These are phyloP conservation scores for Didymosphaeria variabile DNA, from an alignment of 2,329 filamentous ascomycete species.

Conservation along the genomic window DNA sequence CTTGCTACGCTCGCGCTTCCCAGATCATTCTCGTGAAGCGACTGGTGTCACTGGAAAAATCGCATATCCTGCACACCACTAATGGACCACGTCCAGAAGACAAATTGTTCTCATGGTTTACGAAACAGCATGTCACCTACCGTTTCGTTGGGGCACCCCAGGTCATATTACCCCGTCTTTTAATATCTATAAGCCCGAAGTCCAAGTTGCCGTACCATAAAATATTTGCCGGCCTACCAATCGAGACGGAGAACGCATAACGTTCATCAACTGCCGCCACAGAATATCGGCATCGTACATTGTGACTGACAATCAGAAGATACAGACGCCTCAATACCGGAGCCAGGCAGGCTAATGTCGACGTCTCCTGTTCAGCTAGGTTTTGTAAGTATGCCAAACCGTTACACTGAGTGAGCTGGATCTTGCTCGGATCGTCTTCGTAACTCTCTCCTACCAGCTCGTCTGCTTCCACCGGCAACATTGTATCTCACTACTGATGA, in stretches of 20 bases:
- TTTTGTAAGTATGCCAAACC: not conserved
- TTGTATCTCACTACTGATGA: not conserved
- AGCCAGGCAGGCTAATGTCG: not conserved
- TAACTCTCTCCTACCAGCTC: not conserved
- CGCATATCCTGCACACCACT: slow-evolving; percentile 1
- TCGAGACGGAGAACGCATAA: slow-evolving; percentile 2
- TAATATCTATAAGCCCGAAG: slow-evolving; percentile 4
- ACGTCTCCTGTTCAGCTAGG: not conserved
- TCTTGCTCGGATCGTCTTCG: not conserved
- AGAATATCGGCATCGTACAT: not conserved
- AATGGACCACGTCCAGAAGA: not conserved
- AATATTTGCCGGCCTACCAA: slow-evolving; percentile 10
- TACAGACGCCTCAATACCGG: slow-evolving; percentile 1
- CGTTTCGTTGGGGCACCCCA: not conserved
- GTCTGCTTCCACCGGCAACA: not conserved
- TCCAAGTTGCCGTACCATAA: slow-evolving; percentile 1
- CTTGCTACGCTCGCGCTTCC: not conserved
- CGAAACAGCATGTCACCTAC: not conserved
- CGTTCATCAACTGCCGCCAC: slow-evolving; percentile 3
- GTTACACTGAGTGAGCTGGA: not conserved
- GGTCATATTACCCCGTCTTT: not conserved
- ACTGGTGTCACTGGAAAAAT: not conserved
- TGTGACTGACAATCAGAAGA: slow-evolving; percentile 2
- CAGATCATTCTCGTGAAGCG: not conserved
- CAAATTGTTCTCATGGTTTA: not conserved